phyloP scores from a whole-genome alignment of 805 yeast genomes.

The Wickerhamomyces bisporus region DNA sequence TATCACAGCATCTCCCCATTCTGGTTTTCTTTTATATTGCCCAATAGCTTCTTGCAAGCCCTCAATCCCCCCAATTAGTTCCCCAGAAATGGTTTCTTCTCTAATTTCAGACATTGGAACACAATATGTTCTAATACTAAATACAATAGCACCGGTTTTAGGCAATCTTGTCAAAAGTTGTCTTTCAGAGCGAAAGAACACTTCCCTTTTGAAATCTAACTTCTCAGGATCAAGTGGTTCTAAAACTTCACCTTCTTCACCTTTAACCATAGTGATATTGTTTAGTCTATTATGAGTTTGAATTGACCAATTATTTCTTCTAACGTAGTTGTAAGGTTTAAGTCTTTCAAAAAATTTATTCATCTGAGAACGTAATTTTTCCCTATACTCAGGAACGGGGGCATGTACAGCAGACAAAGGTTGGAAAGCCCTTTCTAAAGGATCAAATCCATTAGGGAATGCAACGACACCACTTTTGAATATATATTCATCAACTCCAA shows the following conservation, averaged over 20 bases:
- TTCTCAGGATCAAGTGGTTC: conserved; percentile 29
- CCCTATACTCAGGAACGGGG: conserved; percentile 66
- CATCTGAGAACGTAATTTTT: conserved; percentile 57
- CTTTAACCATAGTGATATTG: conserved; percentile 41
- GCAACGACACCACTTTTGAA: conserved; percentile 53
- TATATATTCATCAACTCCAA: conserved; percentile 49
- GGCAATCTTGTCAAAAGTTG: conserved; percentile 54
- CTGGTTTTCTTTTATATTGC: conserved; percentile 55
- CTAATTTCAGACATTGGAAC: conserved; percentile 46
- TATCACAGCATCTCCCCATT: conserved; percentile 67
- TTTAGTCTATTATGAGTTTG: conserved; percentile 54
- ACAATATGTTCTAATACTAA: conserved; percentile 52
- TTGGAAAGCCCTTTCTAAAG: conserved; percentile 43
- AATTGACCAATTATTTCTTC: conserved; percentile 65
- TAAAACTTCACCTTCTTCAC: conserved; percentile 24
- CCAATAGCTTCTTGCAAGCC: conserved; percentile 57
- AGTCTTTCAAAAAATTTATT: conserved; percentile 57
- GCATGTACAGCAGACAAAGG: conserved; percentile 58
- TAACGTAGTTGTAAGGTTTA: conserved; percentile 48
- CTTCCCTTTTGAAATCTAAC: conserved; percentile 34
- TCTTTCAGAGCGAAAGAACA: conserved; percentile 55
- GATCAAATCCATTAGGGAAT: conserved; percentile 73
- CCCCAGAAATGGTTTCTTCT: conserved; percentile 42
- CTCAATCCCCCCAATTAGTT: conserved; percentile 56
- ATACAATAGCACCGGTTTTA: conserved; percentile 37